A percentile compares a stretch with the other conserved stretches of the same genome.
These are phyloP conservation scores for Aureobasidium sp. DNA, from an alignment of 2,329 filamentous ascomycete species.

Conservation along the genomic window DNA sequence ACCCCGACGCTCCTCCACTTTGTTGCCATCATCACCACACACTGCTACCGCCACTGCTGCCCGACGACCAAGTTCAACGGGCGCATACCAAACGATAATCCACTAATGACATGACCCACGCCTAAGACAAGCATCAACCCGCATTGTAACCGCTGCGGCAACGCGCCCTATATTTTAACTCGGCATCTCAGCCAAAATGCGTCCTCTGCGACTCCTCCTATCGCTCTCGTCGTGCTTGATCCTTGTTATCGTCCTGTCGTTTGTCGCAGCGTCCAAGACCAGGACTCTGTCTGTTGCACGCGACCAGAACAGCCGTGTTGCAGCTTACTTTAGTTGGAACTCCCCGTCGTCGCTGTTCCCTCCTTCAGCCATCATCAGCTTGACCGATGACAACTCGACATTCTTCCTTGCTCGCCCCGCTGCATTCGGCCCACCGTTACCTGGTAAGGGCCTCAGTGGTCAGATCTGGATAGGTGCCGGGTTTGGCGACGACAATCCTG, in stretches of 20 bases:
- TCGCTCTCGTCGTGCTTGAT: slow-evolving; percentile 38
- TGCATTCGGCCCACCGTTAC: slow-evolving; percentile 79
- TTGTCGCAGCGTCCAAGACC: slow-evolving; percentile 28
- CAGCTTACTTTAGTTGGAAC: slow-evolving; percentile 43
- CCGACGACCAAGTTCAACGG: not conserved
- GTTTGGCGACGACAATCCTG: slow-evolving; percentile 71
- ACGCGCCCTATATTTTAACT: not conserved
- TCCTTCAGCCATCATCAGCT: slow-evolving; percentile 87
- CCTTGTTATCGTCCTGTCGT: slow-evolving; percentile 39
- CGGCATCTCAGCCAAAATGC: slow-evolving; percentile 27
- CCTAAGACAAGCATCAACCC: slow-evolving; percentile 5
- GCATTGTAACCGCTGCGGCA: slow-evolving; percentile 1
- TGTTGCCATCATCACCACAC: slow-evolving; percentile 2
- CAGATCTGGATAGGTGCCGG: slow-evolving; percentile 90
- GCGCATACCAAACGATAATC: slow-evolving; percentile 9
- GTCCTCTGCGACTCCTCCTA: slow-evolving; percentile 36
- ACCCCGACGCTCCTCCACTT: not conserved
- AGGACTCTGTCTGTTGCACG: slow-evolving; percentile 13
- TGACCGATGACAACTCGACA: slow-evolving; percentile 96
- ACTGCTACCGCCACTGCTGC: not conserved
- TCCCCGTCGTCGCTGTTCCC: slow-evolving; percentile 79
- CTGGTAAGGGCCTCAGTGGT: slow-evolving; percentile 70
- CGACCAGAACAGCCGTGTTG: slow-evolving; percentile 27
- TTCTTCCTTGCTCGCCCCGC: slow-evolving; percentile 91
- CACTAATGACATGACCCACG: slow-evolving; percentile 6